phyloP scores from a whole-genome alignment of 306 rosid species.

The Vicia sativa region DNA sequence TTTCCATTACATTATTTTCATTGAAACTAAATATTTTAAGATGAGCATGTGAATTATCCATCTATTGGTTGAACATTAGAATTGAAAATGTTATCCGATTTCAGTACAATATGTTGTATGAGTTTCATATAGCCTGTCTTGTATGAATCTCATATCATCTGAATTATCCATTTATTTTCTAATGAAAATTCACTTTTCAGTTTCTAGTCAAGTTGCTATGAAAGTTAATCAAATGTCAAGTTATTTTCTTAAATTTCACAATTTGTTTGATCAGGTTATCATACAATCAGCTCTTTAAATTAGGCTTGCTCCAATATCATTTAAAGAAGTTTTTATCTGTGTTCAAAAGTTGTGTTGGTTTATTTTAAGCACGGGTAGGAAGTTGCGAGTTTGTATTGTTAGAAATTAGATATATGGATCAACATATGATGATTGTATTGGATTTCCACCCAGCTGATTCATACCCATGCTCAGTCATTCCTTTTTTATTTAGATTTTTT shows the following conservation, averaged over 20 bases:
- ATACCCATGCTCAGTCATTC: neutral
- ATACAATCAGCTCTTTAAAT: neutral
- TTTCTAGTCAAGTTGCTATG: neutral
- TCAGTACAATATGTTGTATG: neutral
- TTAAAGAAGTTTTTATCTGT: neutral
- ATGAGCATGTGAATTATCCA: neutral
- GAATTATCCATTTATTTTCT: neutral
- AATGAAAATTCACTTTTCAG: neutral
- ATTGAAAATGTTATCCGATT: neutral
- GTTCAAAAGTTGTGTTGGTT: neutral
- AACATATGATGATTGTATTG: neutral
- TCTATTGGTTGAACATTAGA: neutral
- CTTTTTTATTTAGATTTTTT: neutral
- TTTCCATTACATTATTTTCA: neutral
- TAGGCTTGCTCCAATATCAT: neutral
- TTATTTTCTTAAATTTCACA: neutral
- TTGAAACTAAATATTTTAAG: neutral
- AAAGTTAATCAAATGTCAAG: neutral
- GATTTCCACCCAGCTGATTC: neutral
- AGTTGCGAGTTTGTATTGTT: neutral
- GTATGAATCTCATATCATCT: neutral
- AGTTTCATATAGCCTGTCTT: neutral
- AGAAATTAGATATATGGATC: conserved; percentile 3
- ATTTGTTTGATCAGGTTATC: neutral
- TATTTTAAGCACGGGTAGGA: neutral